phyloP scores from a whole-genome alignment of 495 filamentous ascomycete species.

The Lentithecium fluviatile region DNA sequence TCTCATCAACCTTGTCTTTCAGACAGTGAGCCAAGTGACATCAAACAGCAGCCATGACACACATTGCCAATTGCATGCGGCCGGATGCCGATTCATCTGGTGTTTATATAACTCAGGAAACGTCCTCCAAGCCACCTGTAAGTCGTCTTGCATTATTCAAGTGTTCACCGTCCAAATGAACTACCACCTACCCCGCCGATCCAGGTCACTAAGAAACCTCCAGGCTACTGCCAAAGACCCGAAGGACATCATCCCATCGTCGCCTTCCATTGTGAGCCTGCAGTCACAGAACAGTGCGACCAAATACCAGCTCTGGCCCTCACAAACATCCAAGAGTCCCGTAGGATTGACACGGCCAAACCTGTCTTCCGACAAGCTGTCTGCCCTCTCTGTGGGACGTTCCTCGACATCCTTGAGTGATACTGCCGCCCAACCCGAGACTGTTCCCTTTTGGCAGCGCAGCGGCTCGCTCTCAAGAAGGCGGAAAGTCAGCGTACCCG shows the following conservation, averaged over 20 bases:
- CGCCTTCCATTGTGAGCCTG: constrained; percentile 25
- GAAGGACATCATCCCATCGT: constrained; percentile 8
- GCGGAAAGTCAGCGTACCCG: constrained; percentile 63
- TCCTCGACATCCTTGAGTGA: constrained; percentile 40
- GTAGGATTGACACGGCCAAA: constrained; percentile 15
- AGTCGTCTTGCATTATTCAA: constrained; percentile 27
- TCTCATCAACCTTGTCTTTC: constrained; percentile 37
- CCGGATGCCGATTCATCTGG: constrained; percentile 28
- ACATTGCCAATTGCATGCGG: constrained; percentile 41
- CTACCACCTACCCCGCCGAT: constrained; percentile 28
- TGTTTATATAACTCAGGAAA: constrained; percentile 37
- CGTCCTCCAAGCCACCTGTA: constrained; percentile 24
- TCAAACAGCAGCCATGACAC: constrained; percentile 37
- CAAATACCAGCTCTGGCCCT: constrained; percentile 37
- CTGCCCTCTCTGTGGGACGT: constrained; percentile 38
- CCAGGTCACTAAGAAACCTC: constrained; percentile 31
- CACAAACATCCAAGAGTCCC: constrained; percentile 23
- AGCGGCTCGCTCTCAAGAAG: constrained; percentile 46
- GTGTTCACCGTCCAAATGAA: constrained; percentile 25
- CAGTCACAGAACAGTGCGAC: constrained; percentile 22
- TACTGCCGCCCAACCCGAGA: constrained; percentile 30
- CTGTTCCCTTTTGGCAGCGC: constrained; percentile 29
- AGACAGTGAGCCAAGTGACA: constrained; percentile 27
- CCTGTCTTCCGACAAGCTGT: constrained; percentile 31
- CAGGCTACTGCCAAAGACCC: constrained; percentile 24